These are phyloP conservation scores for Xylariaceae sp. DNA, from an alignment of 2,329 filamentous ascomycete genomes.

Conservation along the genomic window DNA sequence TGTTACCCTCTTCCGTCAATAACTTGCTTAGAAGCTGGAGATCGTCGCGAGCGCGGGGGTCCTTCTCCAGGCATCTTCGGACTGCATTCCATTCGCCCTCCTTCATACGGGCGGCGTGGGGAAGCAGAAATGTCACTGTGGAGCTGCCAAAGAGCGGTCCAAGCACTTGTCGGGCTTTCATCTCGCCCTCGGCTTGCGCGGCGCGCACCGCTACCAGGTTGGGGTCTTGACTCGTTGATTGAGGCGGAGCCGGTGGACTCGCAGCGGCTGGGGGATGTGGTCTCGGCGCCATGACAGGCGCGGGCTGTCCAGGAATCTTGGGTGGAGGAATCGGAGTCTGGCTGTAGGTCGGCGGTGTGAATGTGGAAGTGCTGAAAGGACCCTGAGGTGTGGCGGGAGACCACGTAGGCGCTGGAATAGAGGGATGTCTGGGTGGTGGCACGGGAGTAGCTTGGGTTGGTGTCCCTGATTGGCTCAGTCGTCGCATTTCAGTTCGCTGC, in stretches of 20 bases:
- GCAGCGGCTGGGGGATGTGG: slow-evolving; percentile 8
- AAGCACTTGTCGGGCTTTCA: slow-evolving; percentile 59
- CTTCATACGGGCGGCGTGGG: slow-evolving; percentile 64
- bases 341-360: slow-evolving; percentile 27
- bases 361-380: slow-evolving; percentile 21
- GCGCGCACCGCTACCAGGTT: slow-evolving; percentile 37
- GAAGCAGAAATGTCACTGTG: slow-evolving; percentile 65
- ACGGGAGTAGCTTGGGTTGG: slow-evolving; percentile 20
- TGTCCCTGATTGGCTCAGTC: slow-evolving; percentile 29
- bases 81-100: slow-evolving; percentile 73
- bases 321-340: slow-evolving; percentile 32
- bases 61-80: slow-evolving; percentile 60
- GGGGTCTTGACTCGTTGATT: slow-evolving; percentile 30
- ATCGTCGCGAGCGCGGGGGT: slow-evolving; percentile 62
- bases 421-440: slow-evolving; percentile 43
- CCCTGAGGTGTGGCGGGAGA: slow-evolving; percentile 49
- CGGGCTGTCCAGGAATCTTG: slow-evolving; percentile 29
- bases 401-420: slow-evolving; percentile 48
- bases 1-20: slow-evolving; percentile 46
- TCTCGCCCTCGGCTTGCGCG: slow-evolving; percentile 49
- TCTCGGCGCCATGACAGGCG: slow-evolving; percentile 15
- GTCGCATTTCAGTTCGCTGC: slow-evolving; percentile 19
- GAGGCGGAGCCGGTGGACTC: slow-evolving; percentile 14
- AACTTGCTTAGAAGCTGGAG: slow-evolving; percentile 52
- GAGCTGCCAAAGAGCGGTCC: slow-evolving; percentile 59